Evolutionary conservation across 352 stramenopile genomes (phyloP), one percentile per base, ranked within the genome.

Genomic region (Thraustotheca clavata): DNA sequence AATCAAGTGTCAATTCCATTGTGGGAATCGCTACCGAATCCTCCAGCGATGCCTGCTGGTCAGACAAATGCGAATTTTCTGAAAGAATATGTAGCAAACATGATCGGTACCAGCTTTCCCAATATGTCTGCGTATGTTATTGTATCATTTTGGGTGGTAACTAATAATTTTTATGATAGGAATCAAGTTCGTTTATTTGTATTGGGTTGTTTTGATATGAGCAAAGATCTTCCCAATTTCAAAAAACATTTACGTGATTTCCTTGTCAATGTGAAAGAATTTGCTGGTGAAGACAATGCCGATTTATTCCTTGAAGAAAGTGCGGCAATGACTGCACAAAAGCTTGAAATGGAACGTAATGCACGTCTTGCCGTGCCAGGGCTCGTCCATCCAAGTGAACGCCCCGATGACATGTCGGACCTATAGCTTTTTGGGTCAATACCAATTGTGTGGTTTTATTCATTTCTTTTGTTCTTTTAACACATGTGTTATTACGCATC

Each of bases 161-260:
- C 18, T 27, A 33, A 20, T 49, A 9, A 49, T 18, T 16, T 7
- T 24, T 49, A 18, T 61, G 26, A 36, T 67, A 62, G 49, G 46
- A 66, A 35, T 55, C 94, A 99, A 73, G 96, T 99, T 20, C 75
- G 95, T 18, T 90, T 91, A 69, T 99, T 99, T 73, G 95, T 99
- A 11, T 78, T 97, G 34, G 95, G 95, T 11, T 96, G 98, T 77
- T 98, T 99, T 70, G 95, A 99, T 73, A 80, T 97, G 60, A 92
- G 91, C 27, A 98, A 98, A 81, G 96, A 99, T 70, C 76, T 99
- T 46, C 76, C 85, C 47, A 91, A 91, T 40, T 99, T 99, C 79
- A 99, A 99, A 82, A 97, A 96, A 62, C 96, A 99, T 74, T 72
- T 99, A 68, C 89, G 97, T 67, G 97, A 99, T 74, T 99, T 99